Evolutionary conservation across 2,329 filamentous ascomycete genomes (phyloP), one percentile per base, ranked within the genome.

Genomic region (Colletotrichum sp.): DNA sequence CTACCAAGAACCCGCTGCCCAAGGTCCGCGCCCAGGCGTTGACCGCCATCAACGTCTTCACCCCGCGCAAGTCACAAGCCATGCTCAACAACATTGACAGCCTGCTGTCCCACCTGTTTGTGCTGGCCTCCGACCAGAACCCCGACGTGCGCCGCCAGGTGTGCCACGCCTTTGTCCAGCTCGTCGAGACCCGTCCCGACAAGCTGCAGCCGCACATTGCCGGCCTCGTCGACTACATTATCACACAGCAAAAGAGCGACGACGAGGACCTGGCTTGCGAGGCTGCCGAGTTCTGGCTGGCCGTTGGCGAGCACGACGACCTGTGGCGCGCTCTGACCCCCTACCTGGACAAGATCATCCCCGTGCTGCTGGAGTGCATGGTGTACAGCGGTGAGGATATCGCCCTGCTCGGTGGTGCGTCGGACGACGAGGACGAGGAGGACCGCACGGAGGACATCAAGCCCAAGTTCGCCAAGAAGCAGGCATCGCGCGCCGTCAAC

Each of bases 211-310:
- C 97, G 28, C 95, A 99, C 83, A 94, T 99, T 82, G 89, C 91
- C 69, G 96, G 95, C 7, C 89, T 99, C 72, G 96, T 99, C 34
- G 95, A 98, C 82, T 99, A 98, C 83, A 97, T 98, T 84, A 91
- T 99, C 75, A 89, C 92, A 34, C 97, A 99, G 83, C 97, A 99
- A 84, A 92, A 94, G 84, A 94, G 93, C 78, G 93, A 96, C 30
- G 96, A 99, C 79, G 93, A 96, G 71, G 96, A 99, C 57, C 89
- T 99, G 75, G 96, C 96, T 49, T 93, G 98, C 79, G 97, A 99
- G 83, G 97, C 97, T 10, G 96, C 97, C 7, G 97, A 99, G 84
- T 99, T 99, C 83, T 99, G 98, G 96, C 91, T 99, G 60, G 95
- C 95, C 52, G 93, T 98, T 24, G 96, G 96, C 76, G 97, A 98